Evolutionary conservation across 257 asterid genomes (phyloP).

Genomic region (Scutellaria minor): DNA sequence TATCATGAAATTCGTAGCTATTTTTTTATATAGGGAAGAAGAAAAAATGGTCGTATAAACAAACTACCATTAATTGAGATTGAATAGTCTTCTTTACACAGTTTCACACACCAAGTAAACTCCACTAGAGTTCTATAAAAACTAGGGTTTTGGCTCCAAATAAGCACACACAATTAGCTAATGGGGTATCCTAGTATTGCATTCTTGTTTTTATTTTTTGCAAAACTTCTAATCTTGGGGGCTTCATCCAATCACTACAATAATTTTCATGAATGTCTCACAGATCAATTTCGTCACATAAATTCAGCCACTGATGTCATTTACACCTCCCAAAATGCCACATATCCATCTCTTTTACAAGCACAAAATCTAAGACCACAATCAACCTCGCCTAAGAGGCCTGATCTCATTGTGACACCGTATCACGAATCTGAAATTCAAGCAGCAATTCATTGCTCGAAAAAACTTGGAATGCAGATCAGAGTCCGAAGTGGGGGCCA

Average conservation of each 20-base stretch:
- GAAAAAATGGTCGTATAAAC: too few species aligned
- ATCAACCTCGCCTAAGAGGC: neutral
- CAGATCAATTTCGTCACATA: neutral
- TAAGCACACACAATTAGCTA: neutral
- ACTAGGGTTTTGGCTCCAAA: neutral
- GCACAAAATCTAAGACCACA: conserved; percentile 13
- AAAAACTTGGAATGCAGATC: conserved; percentile 16
- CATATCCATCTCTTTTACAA: conserved; percentile 18
- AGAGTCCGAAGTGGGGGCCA: conserved; percentile 34
- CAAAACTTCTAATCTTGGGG: neutral
- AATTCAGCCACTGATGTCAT: conserved; percentile 21
- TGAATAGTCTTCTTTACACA: neutral
- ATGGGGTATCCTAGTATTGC: neutral
- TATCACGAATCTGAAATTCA: conserved; percentile 23
- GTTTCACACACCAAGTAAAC: neutral
- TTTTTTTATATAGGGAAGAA: too few species aligned
- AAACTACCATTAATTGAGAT: too few species aligned
- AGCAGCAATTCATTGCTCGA: conserved; percentile 28
- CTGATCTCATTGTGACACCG: conserved; percentile 32
- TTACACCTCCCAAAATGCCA: conserved; percentile 27
- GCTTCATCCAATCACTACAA: neutral
- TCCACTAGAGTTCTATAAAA: conserved; percentile 19
- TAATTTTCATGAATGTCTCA: conserved; percentile 21
- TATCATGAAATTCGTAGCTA: too few species aligned
- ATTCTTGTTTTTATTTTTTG: neutral